phyloP scores from a whole-genome alignment of 1,284 basidiomycete species.

The Crucibulum parvulum region DNA sequence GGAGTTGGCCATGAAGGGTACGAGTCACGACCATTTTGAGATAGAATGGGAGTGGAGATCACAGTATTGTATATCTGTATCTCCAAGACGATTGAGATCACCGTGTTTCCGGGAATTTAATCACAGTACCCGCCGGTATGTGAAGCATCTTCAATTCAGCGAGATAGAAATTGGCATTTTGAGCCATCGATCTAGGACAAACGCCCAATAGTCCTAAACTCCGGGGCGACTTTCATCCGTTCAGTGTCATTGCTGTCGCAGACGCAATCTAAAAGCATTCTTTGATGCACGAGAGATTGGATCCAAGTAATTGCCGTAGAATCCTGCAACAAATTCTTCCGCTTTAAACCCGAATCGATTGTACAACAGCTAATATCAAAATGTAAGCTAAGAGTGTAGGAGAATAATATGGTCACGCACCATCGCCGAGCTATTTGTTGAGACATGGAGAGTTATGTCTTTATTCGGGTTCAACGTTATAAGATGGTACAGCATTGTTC shows the following conservation, averaged over 20 bases:
- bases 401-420: slow-evolving; percentile 39
- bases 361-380: slow-evolving; percentile 63
- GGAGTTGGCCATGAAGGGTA: too few relatives aligned
- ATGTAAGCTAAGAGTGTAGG: neutral
- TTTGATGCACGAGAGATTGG: slow-evolving; percentile 70
- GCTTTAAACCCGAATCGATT: slow-evolving; percentile 87
- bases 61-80: too few relatives aligned
- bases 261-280: slow-evolving; percentile 73
- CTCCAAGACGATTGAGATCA: too few relatives aligned
- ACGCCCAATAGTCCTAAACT: too few relatives aligned
- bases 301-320: slow-evolving; percentile 79
- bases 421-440: slow-evolving; percentile 81
- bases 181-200: too few relatives aligned
- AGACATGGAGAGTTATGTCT: slow-evolving; percentile 82
- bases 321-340: slow-evolving; percentile 80
- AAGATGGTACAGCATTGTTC: slow-evolving; percentile 79
- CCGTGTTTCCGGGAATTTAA: too few relatives aligned
- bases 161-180: too few relatives aligned
- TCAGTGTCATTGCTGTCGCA: slow-evolving; percentile 36
- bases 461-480: slow-evolving; percentile 71
- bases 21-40: too few relatives aligned
- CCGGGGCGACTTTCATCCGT: neutral
- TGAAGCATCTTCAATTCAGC: too few relatives aligned
- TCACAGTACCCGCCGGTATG: too few relatives aligned
- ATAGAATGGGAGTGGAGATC: too few relatives aligned